These are phyloP conservation scores for Alternaria rosae DNA, from an alignment of 2,329 filamentous ascomycete genomes.

Conservation along the genomic window DNA sequence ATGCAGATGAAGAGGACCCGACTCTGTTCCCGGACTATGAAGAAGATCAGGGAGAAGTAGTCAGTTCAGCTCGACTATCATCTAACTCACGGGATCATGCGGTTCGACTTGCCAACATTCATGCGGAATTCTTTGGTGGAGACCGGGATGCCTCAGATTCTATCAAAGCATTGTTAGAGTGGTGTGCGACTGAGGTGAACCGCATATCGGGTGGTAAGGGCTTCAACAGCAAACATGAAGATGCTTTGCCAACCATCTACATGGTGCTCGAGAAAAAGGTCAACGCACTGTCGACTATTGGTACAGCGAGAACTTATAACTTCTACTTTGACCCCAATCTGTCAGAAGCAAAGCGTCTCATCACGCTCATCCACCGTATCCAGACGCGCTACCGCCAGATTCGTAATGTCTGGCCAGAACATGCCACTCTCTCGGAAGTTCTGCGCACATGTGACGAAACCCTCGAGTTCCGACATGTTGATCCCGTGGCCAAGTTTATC, in stretches of 20 bases:
- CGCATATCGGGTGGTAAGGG: conserved; percentile 35
- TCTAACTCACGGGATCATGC: conserved; percentile 44
- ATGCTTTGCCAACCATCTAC: conserved; percentile 71
- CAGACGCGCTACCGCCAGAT: conserved; percentile 77
- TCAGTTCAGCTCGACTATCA: conserved; percentile 16
- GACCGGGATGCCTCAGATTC: conserved; percentile 27
- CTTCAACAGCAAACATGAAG: conserved; percentile 46
- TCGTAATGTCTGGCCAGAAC: conserved; percentile 68
- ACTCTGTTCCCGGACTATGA: conserved; percentile 84
- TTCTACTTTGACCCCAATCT: conserved; percentile 89
- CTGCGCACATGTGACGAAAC: conserved; percentile 76
- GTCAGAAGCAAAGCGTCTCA: conserved; percentile 75
- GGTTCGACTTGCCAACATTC: conserved; percentile 44
- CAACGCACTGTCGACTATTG: conserved; percentile 46
- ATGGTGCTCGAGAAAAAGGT: conserved; percentile 70
- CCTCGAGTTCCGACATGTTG: conserved; percentile 76
- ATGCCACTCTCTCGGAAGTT: conserved; percentile 84
- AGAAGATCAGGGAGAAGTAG: conserved; percentile 54
- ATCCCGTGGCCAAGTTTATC: conserved; percentile 86
- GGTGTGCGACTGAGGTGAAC: conserved; percentile 40
- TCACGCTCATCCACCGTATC: conserved; percentile 72
- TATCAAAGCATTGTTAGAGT: conserved; percentile 39
- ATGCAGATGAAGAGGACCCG: conserved; percentile 78
- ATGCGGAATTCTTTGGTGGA: conserved; percentile 42
- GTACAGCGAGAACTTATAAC: conserved; percentile 67